Conservation (phyloP, 2,329 filamentous ascomycete genomes). For the Pseudopyricularia cyperi region DNA sequence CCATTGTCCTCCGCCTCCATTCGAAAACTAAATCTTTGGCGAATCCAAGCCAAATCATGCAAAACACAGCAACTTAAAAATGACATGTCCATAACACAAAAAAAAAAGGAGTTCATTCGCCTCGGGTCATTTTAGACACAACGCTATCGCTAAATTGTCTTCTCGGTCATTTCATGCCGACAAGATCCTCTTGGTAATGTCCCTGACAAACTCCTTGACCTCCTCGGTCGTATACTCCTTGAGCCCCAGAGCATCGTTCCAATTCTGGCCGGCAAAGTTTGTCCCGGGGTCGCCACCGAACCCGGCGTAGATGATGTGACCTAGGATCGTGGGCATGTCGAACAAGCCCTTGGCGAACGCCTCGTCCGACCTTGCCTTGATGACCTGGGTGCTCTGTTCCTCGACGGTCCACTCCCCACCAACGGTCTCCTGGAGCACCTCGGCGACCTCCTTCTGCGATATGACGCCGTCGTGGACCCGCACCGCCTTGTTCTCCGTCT, state of each 20-base stretch:
- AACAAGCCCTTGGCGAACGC: conserved; percentile 25
- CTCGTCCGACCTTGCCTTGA: conserved; percentile 22
- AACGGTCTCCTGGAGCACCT: conserved; percentile 37
- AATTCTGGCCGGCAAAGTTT: conserved; percentile 12
- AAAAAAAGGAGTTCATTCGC: too few relatives aligned
- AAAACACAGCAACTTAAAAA: too few relatives aligned
- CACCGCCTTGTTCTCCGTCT: neutral
- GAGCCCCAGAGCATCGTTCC: conserved; percentile 31
- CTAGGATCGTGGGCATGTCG: conserved; percentile 6
- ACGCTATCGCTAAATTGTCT: too few relatives aligned
- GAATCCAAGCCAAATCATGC: too few relatives aligned
- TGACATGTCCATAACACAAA: too few relatives aligned
- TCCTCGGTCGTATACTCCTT: conserved; percentile 17
- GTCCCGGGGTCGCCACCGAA: conserved; percentile 17
- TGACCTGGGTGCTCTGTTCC: conserved; percentile 16
- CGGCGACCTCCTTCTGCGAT: conserved; percentile 32
- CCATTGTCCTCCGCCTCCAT: too few relatives aligned
- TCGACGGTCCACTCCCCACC: conserved; percentile 33
- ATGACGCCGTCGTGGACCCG: conserved; percentile 33
- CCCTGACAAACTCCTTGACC: conserved; percentile 1
- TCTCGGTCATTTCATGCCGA: neutral
- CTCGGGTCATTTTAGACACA: too few relatives aligned
- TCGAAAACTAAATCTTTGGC: too few relatives aligned
- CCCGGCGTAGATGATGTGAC: neutral
- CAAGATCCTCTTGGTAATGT: neutral